Conservation (phyloP, 2,329 filamentous ascomycete genomes). For the Aspergillus felis region DNA sequence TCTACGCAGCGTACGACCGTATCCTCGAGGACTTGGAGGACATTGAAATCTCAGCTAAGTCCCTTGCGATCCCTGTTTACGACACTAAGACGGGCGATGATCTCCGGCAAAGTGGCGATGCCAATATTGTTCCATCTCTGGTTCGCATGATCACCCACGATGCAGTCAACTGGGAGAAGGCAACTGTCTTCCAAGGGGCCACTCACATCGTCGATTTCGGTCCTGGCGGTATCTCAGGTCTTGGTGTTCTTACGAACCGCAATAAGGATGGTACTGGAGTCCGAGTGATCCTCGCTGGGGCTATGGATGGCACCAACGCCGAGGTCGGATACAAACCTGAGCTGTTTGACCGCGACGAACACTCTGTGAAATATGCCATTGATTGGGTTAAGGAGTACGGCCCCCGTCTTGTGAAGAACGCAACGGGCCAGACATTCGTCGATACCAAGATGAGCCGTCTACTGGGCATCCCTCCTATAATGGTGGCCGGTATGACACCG, state of each 20-base stretch:
- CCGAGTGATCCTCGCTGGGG: constrained; percentile 88
- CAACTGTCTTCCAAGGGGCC: constrained; percentile 82
- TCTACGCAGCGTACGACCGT: constrained; percentile 73
- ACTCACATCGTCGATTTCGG: constrained; percentile 97
- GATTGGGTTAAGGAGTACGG: constrained; percentile 98
- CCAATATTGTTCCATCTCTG: constrained; percentile 80
- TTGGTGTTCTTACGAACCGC: constrained; percentile 92
- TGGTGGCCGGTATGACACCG: constrained; percentile 92
- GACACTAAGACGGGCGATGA: constrained; percentile 88
- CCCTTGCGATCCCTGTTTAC: constrained; percentile 79
- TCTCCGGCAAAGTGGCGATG: constrained; percentile 63
- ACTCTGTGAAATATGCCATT: constrained; percentile 89
- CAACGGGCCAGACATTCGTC: constrained; percentile 82
- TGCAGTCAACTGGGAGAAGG: constrained; percentile 92
- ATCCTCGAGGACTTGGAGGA: constrained; percentile 86
- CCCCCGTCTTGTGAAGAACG: constrained; percentile 86
- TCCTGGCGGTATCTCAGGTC: constrained; percentile 91
- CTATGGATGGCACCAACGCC: constrained; percentile 82
- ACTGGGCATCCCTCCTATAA: constrained; percentile 75
- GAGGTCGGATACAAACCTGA: constrained; percentile 98
- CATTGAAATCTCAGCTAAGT: constrained; percentile 67
- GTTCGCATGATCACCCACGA: constrained; percentile 93
- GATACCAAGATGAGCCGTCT: constrained; percentile 95
- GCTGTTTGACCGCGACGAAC: constrained; percentile 92
- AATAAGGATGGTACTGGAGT: constrained; percentile 99